A percentile compares a stretch with the other conserved stretches of the same genome.
Conservation (phyloP, 306 rosid genomes). For the Prunus fruticosa region DNA sequence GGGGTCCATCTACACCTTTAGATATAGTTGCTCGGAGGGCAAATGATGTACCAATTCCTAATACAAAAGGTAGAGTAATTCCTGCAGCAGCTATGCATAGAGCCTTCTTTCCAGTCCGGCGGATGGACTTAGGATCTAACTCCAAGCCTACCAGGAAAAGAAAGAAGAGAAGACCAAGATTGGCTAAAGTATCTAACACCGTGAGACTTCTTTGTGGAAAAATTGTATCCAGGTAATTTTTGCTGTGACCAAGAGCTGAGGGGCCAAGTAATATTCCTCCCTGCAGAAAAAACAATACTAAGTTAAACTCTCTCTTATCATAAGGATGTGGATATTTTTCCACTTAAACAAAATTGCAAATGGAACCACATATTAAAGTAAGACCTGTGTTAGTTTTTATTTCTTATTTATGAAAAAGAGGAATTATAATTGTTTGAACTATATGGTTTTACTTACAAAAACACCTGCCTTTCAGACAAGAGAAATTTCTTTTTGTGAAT, state of each 20-base stretch:
- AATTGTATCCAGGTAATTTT: slow-evolving; percentile 27
- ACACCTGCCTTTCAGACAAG: not conserved
- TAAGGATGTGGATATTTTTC: not conserved
- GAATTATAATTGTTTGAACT: not conserved
- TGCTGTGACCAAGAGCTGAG: slow-evolving; percentile 53
- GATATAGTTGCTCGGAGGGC: slow-evolving; percentile 47
- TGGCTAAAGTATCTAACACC: slow-evolving; percentile 64
- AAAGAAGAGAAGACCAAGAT: slow-evolving; percentile 69
- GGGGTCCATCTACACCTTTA: slow-evolving; percentile 39
- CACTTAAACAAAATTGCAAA: not conserved
- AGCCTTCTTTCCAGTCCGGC: slow-evolving; percentile 56
- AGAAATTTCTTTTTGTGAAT: not conserved
- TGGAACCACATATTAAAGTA: not conserved
- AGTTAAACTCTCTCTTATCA: not conserved
- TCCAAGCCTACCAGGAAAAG: slow-evolving; percentile 62
- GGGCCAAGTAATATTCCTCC: slow-evolving; percentile 78
- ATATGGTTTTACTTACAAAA: not conserved
- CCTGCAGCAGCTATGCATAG: slow-evolving; percentile 59
- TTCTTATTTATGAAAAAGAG: not conserved
- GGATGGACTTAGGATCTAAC: slow-evolving; percentile 46
- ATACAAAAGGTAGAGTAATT: slow-evolving; percentile 51
- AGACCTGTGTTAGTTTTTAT: not conserved
- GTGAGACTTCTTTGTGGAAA: slow-evolving; percentile 60
- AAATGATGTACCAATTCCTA: slow-evolving; percentile 68
- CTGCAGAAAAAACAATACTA: slow-evolving; percentile 16